Evolutionary conservation across 306 rosid species (phyloP), one percentile per base, ranked within the genome.

Genomic region (Astragalus membranaceus): DNA sequence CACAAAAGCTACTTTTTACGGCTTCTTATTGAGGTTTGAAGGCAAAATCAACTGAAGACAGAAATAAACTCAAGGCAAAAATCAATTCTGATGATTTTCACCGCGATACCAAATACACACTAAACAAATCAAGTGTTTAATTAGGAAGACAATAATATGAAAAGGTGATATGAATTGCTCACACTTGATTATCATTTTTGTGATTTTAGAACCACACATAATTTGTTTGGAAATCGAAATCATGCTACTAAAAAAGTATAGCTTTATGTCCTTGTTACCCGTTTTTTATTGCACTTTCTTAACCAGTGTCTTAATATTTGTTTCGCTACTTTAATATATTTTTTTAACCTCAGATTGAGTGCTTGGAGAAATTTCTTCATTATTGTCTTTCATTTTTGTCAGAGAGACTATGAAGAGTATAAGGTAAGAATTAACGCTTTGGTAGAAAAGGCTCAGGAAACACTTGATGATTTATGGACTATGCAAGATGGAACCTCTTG

Each of bases 401-500:
- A 94, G 98, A 90, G 98, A 81, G 97, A 88, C 61, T 94, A 94
- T 37, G 98, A 94, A 79, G 98, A 94, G 85, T 94, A 70, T 78
- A 94, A 94, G 79, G 96, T 94, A 58, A 54, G 97, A 62, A 60
- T 94, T 62, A 94, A 94, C 79, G 98, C 95, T 70, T 80, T 90
- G 81, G 97, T 94, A 9, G 88, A 96, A 12, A 90, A 90, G 81
- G 97, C 97, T 78, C 98, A 90, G 76, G 91, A 91, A 83, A 90
- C 97, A 73, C 98, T 97, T 9, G 98, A 94, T 9, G 98, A 94
- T 23, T 97, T 97, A 50, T 94, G 98, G 98, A 87, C 87, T 13
- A 94, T 94, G 98, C 89, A 86, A 87, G 98, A 94, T 48, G 98
- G 98, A 83, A 88, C 98, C 56, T 5, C 95, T 67, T 94, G 98